Evolutionary conservation across 2,329 filamentous ascomycete genomes (phyloP), one percentile per base, ranked within the genome.

Genomic region (Dactylellina haptotyla): DNA sequence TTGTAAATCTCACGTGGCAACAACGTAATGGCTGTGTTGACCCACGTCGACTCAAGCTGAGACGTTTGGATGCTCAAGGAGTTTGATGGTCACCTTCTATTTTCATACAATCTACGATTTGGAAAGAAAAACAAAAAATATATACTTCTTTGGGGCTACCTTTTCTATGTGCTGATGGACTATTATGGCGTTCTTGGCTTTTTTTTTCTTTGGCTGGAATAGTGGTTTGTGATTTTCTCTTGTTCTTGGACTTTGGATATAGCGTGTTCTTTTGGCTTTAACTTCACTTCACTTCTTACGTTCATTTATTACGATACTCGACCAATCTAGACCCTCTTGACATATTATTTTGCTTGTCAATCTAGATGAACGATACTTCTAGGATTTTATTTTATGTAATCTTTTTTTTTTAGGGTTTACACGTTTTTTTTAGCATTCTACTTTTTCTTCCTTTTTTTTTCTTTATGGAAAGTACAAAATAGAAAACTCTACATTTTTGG

Each of bases 321-420:
- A 41, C 26, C 16, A 14, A 57, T 72, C 67, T 72, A 72, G 59
- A 37, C 39, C 37, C 54, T 48, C 32, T 65, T 73, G 69, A 66
- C 69, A 73, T 73, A 73, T 73, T 73, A 66, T 73, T 73, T 73
- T 53, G 69, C 69, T 73, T 73, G 69, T 73, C 69, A 43, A 34
- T 46, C 69, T 73, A 66, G 69, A 73, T 34, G 25, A 46, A 30
- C 53, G 23, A 56, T 61, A 43, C 20, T 32, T 58, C 28, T 43
- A n/a, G 14, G 6, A 32, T 58, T 43, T 26, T 57, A 57, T 30
- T 32, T 18, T 32, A 14, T 50, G 9, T 46, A 18, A 46, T 23
- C 14, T 26, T 54, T 37, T 34, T 23, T 32, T 53, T 20, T 34
- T n/a, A n/a, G n/a, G n/a, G n/a, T n/a, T n/a, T 32, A 25, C 18